Conservation (phyloP, 192 early-diverging fungal species). For the Pilaira anomala region DNA sequence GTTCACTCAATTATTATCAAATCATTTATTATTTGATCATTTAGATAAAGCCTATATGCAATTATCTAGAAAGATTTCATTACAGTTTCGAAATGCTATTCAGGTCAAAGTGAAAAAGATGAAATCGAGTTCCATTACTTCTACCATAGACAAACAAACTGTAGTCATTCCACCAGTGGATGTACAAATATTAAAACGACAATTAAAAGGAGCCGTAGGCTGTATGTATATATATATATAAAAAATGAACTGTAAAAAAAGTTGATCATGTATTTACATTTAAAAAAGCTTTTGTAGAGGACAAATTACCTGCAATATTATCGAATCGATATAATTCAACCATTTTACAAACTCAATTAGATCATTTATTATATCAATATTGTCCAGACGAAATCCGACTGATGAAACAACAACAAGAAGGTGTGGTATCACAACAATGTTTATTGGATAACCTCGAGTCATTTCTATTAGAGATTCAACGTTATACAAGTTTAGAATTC, state of each 20-base stretch:
- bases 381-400: not conserved
- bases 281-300: conserved; percentile 11
- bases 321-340: conserved; percentile 1
- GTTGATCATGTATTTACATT: not conserved
- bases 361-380: not conserved
- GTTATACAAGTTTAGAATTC: not conserved
- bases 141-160: not conserved
- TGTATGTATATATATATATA: not conserved
- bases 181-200: conserved; percentile 14
- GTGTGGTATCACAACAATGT: not conserved
- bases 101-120: conserved; percentile 3
- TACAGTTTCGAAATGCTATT: conserved; percentile 10
- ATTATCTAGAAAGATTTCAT: conserved; percentile 11
- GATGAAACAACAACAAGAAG: no score
- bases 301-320: conserved; percentile 8
- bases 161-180: not conserved
- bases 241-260: not conserved
- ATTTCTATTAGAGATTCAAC: not conserved
- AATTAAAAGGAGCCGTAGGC: conserved; percentile 5
- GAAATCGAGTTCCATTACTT: no score
- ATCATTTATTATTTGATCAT: conserved; percentile 18
- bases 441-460: not conserved
- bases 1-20: conserved; percentile 5
- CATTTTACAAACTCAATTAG: conserved; percentile 11
- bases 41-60: conserved; percentile 10